A percentile compares a stretch with the other conserved stretches of the same genome.
Conservation (phyloP, 2,329 filamentous ascomycete species). For the Neofusicoccum kwambonambiense region DNA sequence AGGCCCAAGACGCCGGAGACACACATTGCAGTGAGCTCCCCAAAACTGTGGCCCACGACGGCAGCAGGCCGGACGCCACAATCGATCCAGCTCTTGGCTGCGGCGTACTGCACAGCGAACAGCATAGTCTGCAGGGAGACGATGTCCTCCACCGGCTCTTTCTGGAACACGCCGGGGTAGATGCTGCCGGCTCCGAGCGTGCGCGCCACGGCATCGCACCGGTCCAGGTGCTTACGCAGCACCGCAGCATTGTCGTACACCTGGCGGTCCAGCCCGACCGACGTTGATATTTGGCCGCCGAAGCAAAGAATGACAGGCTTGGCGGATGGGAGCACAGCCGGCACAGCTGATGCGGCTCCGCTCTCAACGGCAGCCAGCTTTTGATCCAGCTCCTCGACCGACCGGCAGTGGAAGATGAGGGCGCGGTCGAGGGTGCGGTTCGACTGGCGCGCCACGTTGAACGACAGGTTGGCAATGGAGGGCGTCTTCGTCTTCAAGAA, state of each 20-base stretch:
- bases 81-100: slow-evolving; percentile 30
- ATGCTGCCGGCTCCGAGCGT: slow-evolving; percentile 20
- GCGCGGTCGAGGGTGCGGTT: neutral
- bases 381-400: neutral
- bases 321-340: neutral
- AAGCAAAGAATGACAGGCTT: slow-evolving; percentile 25
- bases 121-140: slow-evolving; percentile 29
- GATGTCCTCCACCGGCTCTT: slow-evolving; percentile 20
- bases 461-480: neutral
- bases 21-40: slow-evolving; percentile 15
- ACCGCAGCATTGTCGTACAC: slow-evolving; percentile 21
- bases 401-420: neutral
- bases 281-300: slow-evolving; percentile 23
- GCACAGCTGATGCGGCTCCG: neutral
- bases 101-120: slow-evolving; percentile 35
- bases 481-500: neutral
- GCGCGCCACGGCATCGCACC: slow-evolving; percentile 1
- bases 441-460: neutral
- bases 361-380: neutral
- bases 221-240: slow-evolving; percentile 24
- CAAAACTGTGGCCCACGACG: slow-evolving; percentile 22
- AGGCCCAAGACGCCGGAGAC: slow-evolving; percentile 4
- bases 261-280: slow-evolving; percentile 17
- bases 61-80: slow-evolving; percentile 21
- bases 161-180: slow-evolving; percentile 24